These are phyloP conservation scores for Fagus crenata DNA, from an alignment of 306 rosid species.

Conservation along the genomic window DNA sequence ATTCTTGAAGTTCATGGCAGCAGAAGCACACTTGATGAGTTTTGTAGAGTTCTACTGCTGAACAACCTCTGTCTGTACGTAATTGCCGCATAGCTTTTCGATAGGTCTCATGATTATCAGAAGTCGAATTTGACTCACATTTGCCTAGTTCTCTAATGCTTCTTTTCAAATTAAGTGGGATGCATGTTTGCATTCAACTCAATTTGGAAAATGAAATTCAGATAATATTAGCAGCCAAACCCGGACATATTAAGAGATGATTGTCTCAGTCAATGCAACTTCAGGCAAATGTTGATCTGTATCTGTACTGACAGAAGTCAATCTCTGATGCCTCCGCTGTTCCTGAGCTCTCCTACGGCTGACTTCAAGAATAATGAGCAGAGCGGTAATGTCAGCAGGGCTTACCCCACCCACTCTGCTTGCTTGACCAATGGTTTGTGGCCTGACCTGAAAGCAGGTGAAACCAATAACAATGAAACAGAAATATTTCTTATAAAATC, in stretches of 20 bases:
- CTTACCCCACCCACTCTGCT: slow-evolving; percentile 97
- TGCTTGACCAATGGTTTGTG: slow-evolving; percentile 88
- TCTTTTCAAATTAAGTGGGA: slow-evolving; percentile 4
- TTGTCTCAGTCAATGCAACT: slow-evolving; percentile 55
- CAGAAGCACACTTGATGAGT: neutral
- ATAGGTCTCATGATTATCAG: neutral
- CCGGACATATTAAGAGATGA: slow-evolving; percentile 42
- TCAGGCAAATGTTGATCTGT: slow-evolving; percentile 39
- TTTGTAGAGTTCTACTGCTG: neutral
- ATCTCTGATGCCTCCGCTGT: slow-evolving; percentile 54
- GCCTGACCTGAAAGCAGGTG: slow-evolving; percentile 50
- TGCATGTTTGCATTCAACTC: slow-evolving; percentile 4
- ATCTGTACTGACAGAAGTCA: slow-evolving; percentile 43
- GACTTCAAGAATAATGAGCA: slow-evolving; percentile 79
- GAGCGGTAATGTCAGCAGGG: slow-evolving; percentile 94
- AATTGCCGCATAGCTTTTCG: neutral
- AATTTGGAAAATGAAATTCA: slow-evolving; percentile 25
- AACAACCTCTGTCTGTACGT: neutral
- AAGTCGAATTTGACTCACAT: neutral
- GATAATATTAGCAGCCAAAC: neutral
- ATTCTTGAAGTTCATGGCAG: neutral
- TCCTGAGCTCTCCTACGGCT: slow-evolving; percentile 67
- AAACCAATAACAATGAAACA: neutral
- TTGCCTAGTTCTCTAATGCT: neutral
- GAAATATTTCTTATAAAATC: neutral